Conservation (phyloP, 768 basidiomycete species). For the Xerocomellus chrysenteron region DNA sequence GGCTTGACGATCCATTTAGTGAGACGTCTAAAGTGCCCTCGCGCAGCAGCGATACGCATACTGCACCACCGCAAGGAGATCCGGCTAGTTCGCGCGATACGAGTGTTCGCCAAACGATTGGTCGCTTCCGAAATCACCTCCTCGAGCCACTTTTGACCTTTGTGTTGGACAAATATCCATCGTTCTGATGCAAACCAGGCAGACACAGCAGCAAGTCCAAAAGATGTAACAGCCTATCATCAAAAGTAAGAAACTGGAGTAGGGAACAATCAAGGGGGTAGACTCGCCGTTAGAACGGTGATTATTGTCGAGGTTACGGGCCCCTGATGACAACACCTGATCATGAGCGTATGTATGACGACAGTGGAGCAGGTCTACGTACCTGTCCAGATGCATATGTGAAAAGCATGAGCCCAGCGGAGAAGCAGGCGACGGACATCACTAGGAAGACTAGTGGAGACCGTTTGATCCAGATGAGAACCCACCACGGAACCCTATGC, state of each 20-base stretch:
- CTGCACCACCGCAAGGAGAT: conserved; percentile 28
- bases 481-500: conserved; percentile 58
- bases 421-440: conserved; percentile 81
- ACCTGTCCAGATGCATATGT: conserved; percentile 74
- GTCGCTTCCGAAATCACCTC: conserved; percentile 38
- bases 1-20: conserved; percentile 25
- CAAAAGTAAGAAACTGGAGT: conserved; percentile 5
- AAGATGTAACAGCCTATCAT: conserved; percentile 37
- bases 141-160: conserved; percentile 52
- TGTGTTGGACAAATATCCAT: conserved; percentile 46
- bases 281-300: conserved; percentile 61
- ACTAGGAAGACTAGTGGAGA: conserved; percentile 83
- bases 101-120: conserved; percentile 27
- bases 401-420: conserved; percentile 73
- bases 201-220: conserved; percentile 50
- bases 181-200: conserved; percentile 54
- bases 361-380: conserved; percentile 25
- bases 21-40: conserved; percentile 25
- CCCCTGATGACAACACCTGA: conserved; percentile 40
- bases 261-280: neutral
- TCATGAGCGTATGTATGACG: conserved; percentile 17
- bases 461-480: conserved; percentile 80
- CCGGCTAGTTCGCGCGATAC: conserved; percentile 23
- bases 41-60: conserved; percentile 15
- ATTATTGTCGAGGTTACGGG: conserved; percentile 66